Evolutionary conservation across 1,284 basidiomycete genomes (phyloP).

Genomic region (Moesziomyces globuligerus): DNA sequence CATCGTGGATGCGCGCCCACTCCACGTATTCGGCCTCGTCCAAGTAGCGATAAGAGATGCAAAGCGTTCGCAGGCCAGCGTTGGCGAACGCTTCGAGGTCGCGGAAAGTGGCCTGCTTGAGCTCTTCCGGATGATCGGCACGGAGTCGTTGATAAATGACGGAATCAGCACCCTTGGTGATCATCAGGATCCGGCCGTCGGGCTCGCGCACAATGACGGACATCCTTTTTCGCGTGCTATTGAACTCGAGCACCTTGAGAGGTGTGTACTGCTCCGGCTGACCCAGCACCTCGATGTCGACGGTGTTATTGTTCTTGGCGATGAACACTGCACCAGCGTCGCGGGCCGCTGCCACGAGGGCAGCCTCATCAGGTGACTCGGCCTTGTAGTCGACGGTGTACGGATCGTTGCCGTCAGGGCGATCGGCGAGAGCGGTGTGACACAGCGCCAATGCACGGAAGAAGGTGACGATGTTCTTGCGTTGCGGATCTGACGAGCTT

Average conservation of each 20-base stretch:
- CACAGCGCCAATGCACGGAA: conserved; percentile 89
- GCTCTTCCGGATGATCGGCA: conserved; percentile 76
- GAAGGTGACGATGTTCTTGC: conserved; percentile 80
- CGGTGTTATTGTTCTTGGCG: conserved; percentile 76
- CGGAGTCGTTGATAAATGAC: conserved; percentile 89
- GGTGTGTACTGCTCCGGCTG: conserved; percentile 82
- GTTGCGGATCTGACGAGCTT: conserved; percentile 72
- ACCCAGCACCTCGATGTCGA: conserved; percentile 93
- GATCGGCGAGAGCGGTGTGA: conserved; percentile 82
- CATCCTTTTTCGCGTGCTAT: conserved; percentile 92
- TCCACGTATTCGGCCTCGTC: conserved; percentile 82
- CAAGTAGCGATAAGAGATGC: conserved; percentile 84
- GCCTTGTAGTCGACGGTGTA: conserved; percentile 88
- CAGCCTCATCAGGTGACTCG: conserved; percentile 93
- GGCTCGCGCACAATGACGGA: conserved; percentile 85
- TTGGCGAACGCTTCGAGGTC: conserved; percentile 96
- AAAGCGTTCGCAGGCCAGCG: conserved; percentile 87
- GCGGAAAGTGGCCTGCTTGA: conserved; percentile 81
- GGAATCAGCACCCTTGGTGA: conserved; percentile 96
- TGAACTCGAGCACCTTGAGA: conserved; percentile 89
- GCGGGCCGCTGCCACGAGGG: conserved; percentile 87
- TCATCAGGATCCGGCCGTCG: conserved; percentile 82
- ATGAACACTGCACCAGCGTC: conserved; percentile 94
- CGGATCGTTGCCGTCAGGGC: conserved; percentile 71
- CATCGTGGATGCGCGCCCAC: conserved; percentile 85